Percentiles rank a stretch among this genome's conserved stretches.
Conservation (phyloP, 768 basidiomycete species). For the Boletus sp. region DNA sequence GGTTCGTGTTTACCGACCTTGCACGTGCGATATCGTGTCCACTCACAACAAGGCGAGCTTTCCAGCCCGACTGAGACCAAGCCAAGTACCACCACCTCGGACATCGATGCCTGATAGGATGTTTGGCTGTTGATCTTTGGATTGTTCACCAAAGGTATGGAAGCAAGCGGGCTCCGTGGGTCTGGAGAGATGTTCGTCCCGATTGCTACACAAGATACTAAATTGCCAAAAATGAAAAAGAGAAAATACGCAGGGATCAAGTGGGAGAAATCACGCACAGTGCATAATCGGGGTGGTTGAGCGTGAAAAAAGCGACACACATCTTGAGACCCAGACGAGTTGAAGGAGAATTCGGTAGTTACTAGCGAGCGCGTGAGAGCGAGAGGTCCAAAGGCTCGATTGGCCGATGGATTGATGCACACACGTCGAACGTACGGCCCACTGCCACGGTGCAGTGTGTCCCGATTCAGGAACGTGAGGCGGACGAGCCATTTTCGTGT, state of each 20-base stretch:
- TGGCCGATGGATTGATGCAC: neutral
- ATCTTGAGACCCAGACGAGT: slow-evolving; percentile 35
- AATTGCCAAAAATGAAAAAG: neutral
- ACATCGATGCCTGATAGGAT: slow-evolving; percentile 75
- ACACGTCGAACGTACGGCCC: neutral
- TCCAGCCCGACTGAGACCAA: slow-evolving; percentile 65
- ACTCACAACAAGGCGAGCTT: slow-evolving; percentile 71
- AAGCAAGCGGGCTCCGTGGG: slow-evolving; percentile 65
- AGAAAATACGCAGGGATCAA: neutral
- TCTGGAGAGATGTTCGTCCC: slow-evolving; percentile 69
- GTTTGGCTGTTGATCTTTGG: slow-evolving; percentile 21
- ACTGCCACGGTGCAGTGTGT: neutral
- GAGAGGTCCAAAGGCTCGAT: neutral
- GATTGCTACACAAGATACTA: slow-evolving; percentile 72
- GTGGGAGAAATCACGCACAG: slow-evolving; percentile 45
- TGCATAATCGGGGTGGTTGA: slow-evolving; percentile 73
- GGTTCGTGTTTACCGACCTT: too few relatives aligned
- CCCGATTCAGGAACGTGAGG: neutral
- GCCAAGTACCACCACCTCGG: slow-evolving; percentile 78
- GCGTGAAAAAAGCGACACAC: slow-evolving; percentile 79
- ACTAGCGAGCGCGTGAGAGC: neutral
- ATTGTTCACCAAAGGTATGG: slow-evolving; percentile 53
- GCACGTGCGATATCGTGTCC: neutral
- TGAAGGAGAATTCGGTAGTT: neutral
- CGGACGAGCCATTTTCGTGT: neutral